A percentile compares a stretch with the other conserved stretches of the same genome.
Conservation (phyloP, 345 rosid species). For the Anacardium occidentale region DNA sequence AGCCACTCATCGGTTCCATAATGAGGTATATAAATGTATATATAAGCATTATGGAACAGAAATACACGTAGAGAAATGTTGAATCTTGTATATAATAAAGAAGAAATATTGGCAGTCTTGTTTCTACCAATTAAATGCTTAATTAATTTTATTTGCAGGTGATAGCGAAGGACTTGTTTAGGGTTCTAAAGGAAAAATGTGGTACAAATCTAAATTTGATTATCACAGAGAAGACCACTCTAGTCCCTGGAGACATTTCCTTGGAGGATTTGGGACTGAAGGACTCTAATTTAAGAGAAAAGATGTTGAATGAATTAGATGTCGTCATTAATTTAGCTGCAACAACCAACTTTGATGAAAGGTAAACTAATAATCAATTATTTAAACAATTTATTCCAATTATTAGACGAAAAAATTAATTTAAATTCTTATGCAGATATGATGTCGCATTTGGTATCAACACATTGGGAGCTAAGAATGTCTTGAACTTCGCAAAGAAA, state of each 20-base stretch:
- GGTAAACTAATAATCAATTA: constrained; percentile 29
- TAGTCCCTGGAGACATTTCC: constrained; percentile 56
- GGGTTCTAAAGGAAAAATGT: constrained; percentile 40
- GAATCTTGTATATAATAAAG: neutral
- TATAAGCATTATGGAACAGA: too few species aligned
- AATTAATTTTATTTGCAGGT: constrained; percentile 27
- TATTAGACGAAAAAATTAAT: neutral
- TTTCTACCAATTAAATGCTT: neutral
- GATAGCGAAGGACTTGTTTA: constrained; percentile 54
- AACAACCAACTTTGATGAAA: constrained; percentile 71
- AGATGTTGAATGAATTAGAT: constrained; percentile 49
- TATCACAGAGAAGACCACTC: constrained; percentile 47
- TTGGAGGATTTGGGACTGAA: constrained; percentile 45
- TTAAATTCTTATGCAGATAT: constrained; percentile 37
- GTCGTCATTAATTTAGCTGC: constrained; percentile 66
- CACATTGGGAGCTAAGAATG: constrained; percentile 48
- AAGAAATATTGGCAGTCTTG: neutral
- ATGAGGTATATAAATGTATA: constrained; percentile 47
- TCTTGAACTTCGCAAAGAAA: constrained; percentile 40
- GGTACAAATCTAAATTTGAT: constrained; percentile 37
- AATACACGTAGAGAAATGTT: neutral
- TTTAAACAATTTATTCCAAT: neutral
- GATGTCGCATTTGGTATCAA: constrained; percentile 56
- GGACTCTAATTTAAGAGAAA: constrained; percentile 36
- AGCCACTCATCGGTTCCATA: constrained; percentile 60